Evolutionary conservation across 148 eudicot species (phyloP).

Genomic region (Pouteria glomerata): DNA sequence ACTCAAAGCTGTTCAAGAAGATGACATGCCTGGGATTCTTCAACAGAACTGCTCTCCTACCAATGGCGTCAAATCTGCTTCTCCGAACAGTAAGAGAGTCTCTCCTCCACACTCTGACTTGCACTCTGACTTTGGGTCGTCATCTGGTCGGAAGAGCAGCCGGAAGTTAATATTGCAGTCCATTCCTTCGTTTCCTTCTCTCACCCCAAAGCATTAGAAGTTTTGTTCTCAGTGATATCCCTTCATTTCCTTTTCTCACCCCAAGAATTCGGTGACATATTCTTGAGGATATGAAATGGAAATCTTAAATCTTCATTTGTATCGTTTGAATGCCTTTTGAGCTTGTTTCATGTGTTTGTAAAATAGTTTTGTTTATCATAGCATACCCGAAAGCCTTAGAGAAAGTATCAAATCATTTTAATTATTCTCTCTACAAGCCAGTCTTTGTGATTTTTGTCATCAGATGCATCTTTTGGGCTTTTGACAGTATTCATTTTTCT

Average conservation of each 20-base stretch:
- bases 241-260: too few relatives aligned
- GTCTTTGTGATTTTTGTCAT: background rate
- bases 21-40: constrained; percentile 64
- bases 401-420: background rate
- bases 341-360: background rate
- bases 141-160: constrained; percentile 55
- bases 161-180: constrained; percentile 79
- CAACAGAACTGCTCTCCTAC: constrained; percentile 38
- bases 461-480: background rate
- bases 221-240: too few relatives aligned
- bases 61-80: constrained; percentile 48
- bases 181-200: constrained; percentile 82
- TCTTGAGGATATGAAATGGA: background rate
- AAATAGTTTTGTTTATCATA: background rate
- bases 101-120: constrained; percentile 65
- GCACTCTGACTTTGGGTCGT: constrained; percentile 34
- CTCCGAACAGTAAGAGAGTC: constrained; percentile 76
- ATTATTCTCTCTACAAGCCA: background rate
- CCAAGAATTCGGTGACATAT: too few relatives aligned
- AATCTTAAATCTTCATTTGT: background rate
- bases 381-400: background rate
- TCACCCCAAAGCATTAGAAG: constrained; percentile 55
- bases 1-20: constrained; percentile 29
- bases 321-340: background rate
- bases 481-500: background rate